phyloP scores from a whole-genome alignment of 2,329 filamentous ascomycete species.

The Aureobasidium sp. region DNA sequence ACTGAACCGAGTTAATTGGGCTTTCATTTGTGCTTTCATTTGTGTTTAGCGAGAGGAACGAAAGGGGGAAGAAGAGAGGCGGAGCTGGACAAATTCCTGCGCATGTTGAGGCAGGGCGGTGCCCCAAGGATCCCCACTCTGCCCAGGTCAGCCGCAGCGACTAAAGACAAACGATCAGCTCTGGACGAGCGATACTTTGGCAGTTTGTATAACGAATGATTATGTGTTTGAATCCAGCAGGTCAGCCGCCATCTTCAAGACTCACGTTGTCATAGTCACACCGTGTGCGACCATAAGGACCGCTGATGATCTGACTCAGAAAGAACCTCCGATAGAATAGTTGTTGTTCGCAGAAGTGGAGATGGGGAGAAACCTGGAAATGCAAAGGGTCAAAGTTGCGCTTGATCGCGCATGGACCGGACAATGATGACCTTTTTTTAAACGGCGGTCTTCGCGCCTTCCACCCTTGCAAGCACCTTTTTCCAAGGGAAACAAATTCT shows the following conservation, averaged over 20 bases:
- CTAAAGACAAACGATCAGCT: neutral
- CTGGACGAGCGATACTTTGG: slow-evolving; percentile 1
- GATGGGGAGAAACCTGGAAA: neutral
- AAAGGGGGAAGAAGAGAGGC: neutral
- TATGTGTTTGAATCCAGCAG: neutral
- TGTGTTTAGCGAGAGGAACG: neutral
- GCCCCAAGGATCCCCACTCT: neutral
- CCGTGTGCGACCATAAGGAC: neutral
- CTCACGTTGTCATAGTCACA: neutral
- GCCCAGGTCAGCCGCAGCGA: neutral
- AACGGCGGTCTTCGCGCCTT: neutral
- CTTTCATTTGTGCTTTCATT: neutral
- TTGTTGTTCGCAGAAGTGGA: neutral
- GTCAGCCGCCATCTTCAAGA: neutral
- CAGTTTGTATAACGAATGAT: neutral
- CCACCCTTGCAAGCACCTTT: neutral
- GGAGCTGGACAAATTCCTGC: neutral
- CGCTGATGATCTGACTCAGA: neutral
- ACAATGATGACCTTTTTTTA: neutral
- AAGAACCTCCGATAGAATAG: neutral
- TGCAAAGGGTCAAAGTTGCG: neutral
- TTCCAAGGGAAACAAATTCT: neutral
- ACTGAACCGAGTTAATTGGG: neutral
- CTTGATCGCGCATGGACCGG: neutral
- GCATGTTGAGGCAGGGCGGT: neutral